Base-by-base conservation (phyloP, 148 eudicot species). In the Drosera capensis region DNA sequence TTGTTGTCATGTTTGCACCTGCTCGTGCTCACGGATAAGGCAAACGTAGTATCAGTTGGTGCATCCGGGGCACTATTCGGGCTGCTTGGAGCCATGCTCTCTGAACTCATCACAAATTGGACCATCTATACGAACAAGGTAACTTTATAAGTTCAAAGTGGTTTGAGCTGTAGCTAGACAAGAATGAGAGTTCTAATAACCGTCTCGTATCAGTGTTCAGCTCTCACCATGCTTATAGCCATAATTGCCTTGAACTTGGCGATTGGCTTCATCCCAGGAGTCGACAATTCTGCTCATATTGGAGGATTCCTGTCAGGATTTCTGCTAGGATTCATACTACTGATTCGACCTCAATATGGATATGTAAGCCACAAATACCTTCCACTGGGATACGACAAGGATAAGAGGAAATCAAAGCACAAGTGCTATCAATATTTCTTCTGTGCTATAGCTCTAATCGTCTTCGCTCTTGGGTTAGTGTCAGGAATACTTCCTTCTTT, bases 21-120 rank as follows among this genome's bases (percentile, higher is more conserved):
- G 25, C 54, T 66, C 12, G 23, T 30, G 13, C 31, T 16, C 5
- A 41, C 16, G 4, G 14, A 46, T 3, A 58, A 26, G 6, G 1
- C 23, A 3, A 30, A 48, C 54, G 44, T 60, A 8, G 57, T 71
- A 22, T 71, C 75, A 2, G 75, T 71, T 18, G 75, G 75, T 21
- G 71, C 75, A 15, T 71, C 75, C 0, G 75, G 75, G 17, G 75
- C 75, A 19, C 68, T 71, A 8, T 71, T 71, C 16, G 75, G 75
- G 39, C 68, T 71, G 44, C 55, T 71, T 8, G 75, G 75, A 40
- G 71, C 75, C 60, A 71, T 71, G 75, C 62, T 71, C 25, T 71
- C 75, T 14, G 75, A 71, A 51, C 61, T 71, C 35, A 54, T 71
- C 11, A 66, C 58, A 40, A 71, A 71, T 23, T 71, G 75, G 75